Base-by-base conservation (phyloP, 2,329 filamentous ascomycete species). In the Colletotrichum sp. region DNA sequence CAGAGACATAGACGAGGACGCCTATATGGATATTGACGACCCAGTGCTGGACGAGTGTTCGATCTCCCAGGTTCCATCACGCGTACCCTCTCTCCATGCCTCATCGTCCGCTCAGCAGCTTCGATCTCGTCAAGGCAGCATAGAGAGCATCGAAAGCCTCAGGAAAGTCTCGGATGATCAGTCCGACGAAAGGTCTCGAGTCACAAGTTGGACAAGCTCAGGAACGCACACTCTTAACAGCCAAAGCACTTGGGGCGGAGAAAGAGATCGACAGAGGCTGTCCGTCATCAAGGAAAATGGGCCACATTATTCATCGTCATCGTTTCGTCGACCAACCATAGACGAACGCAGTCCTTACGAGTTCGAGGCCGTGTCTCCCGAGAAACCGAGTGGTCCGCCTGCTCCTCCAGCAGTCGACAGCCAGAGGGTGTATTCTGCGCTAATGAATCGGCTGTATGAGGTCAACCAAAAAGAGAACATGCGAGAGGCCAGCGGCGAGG, bases 181-280 rank as follows among this genome's bases (percentile, higher is more conserved):
- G 26, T 26, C 55, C 13, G 55, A 90, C 49, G 89, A 91, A 24
- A 90, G 86, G 78, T 94, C 92, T n/a, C 86, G 93, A 26, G 91
- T 95, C 67, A 95, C 93, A 3, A 95, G 93, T 82, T 95, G 94
- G 94, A 90, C 90, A 6, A 91, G 92, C 76, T 94, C 93, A 1
- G 91, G 90, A 2, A 87, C 88, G 3, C 89, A 89, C 72, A 92
- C 90, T 4, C 88, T 90, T 4, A 83, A 88, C 8, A 91, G 84
- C 82, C 75, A 88, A 60, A 84, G 75, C 21, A 74, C 66, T 6
- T 80, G 81, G 70, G 70, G 26, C 71, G 84, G 81, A 2, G 88
- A 90, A 76, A 84, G 89, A 86, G 86, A 91, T 75, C 82, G 86
- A 21, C 89, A 93, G 79, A 88, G 91, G 2, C 84, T 94, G n/a